Base-by-base conservation (phyloP, 1,284 basidiomycete species). In the Athelia psychrophila region DNA sequence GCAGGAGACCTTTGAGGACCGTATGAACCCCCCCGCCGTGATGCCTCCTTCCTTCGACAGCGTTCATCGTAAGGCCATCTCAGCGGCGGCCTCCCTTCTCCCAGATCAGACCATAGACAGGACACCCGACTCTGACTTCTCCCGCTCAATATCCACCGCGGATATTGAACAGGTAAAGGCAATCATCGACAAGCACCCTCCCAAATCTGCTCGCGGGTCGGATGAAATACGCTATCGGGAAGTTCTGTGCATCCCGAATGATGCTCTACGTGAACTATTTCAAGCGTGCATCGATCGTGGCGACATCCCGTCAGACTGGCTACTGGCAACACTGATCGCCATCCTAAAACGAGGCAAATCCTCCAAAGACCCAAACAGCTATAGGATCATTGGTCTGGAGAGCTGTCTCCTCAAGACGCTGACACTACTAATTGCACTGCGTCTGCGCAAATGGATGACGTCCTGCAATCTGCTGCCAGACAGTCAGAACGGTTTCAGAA, bases 91-190 rank as follows among this genome's bases (percentile, higher is more conserved):
- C 12, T 22, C 20, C 10, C 3, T 32, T 2, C 49, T 53, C 23
- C 48, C 51, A 18, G 22, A 22, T 49, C 18, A 2, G 8, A 42
- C 38, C 6, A 6, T 23, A n/a, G 38, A 42, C 16, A 5, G 38
- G 10, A 42, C 38, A 42, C 47, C 48, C 13, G 13, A 45, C 2
- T 6, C 10, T 15, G 32, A 45, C 1, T 54, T 56, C 33, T 51
- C 50, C n/a, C 49, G 53, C 9, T 36, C 38, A 5, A 44, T 53
- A 16, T 33, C 40, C 15, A 13, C 51, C 2, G 20, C n/a, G 18
- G 52, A 53, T 10, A 51, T 53, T 24, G 52, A 50, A 27, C 10
- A 38, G 20, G 40, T 24, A 33, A 55, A 55, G 30, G 27, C 9
- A 1, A 44, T 50, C 23, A n/a, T 55, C 2, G n/a, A 24, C 1